Base-by-base conservation (phyloP, 2,329 filamentous ascomycete genomes). In the Paecilomyces dactylethromorphus region DNA sequence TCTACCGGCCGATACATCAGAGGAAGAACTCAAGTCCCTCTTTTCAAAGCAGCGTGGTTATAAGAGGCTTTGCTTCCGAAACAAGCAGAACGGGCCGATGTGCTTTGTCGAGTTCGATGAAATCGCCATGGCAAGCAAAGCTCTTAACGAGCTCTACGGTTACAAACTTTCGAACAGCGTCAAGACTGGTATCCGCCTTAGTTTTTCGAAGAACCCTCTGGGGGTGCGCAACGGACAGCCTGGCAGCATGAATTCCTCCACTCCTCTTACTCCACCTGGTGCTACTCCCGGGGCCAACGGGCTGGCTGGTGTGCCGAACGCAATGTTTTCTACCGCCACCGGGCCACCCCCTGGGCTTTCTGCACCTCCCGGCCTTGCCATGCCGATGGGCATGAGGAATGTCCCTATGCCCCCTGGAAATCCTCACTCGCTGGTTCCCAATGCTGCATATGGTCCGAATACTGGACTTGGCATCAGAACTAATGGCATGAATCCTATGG, bases 71-170 rank as follows among this genome's bases (percentile, higher is more conserved):
- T 96, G 92, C 71, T 96, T 97, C 81, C 85, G 93, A 33, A 95
- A 92, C 57, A 97, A 97, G 79, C 86, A 90, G 64, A 96, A 97
- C 66, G 93, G 93, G 0, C 93, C 93, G 1, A 97, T 97, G 92
- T 97, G 94, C 72, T 97, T 97, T 74, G 94, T 99, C 39, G 94
- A 99, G 74, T 99, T 97, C 66, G 93, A 97, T 69, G 92, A 97
- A 68, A 83, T 96, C 11, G 89, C 90, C 1, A 93, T 91, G 69
- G 93, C 94, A 0, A 97, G 93, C 50, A 96, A 94, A 75, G 89
- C 92, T 1, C 82, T 97, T 2, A 86, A 92, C 63, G 91, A 97
- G 58, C 82, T 97, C 1, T 97, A 97, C 68, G 94, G 94, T 0
- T 86, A 89, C 55, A 86, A 85, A 54, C 82, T 97, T 32, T 91